These are phyloP conservation scores for Acacia concinna DNA, from an alignment of 331 rosid species.

Conservation along the genomic window DNA sequence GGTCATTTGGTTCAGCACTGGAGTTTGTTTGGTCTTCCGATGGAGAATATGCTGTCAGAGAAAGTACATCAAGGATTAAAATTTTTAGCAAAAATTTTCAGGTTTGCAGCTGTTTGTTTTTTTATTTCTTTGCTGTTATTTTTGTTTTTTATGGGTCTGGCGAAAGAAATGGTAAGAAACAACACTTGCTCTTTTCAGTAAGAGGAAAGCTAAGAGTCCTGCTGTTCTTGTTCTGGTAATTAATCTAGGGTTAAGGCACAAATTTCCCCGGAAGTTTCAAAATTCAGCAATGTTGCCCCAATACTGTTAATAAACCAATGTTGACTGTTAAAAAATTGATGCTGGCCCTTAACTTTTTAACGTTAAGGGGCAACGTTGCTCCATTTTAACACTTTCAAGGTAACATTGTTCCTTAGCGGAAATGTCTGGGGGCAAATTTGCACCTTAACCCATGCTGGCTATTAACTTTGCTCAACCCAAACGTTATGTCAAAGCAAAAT, in stretches of 20 bases:
- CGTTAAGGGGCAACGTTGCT: too few relatives aligned
- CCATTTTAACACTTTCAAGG: too few relatives aligned
- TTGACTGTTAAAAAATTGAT: too few relatives aligned
- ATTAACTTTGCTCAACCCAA: constrained; percentile 19
- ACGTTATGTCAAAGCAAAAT: constrained; percentile 18
- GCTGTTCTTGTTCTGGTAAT: constrained; percentile 16
- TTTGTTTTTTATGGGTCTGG: constrained; percentile 1
- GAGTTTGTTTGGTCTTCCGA: constrained; percentile 96
- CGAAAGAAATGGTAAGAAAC: constrained; percentile 11
- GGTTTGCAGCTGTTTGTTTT: constrained; percentile 44
- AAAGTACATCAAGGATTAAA: constrained; percentile 94
- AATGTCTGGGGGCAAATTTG: too few relatives aligned
- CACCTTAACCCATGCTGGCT: too few relatives aligned
- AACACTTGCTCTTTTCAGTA: constrained; percentile 18
- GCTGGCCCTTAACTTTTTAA: too few relatives aligned
- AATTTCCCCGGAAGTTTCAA: too few relatives aligned
- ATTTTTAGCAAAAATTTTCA: constrained; percentile 90
- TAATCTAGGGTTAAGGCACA: too few relatives aligned
- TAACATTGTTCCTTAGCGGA: too few relatives aligned
- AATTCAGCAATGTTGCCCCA: too few relatives aligned
- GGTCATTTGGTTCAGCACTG: constrained; percentile 98
- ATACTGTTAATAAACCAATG: too few relatives aligned
- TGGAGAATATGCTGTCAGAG: constrained; percentile 96
- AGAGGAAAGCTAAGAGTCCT: not conserved
- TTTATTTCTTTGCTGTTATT: constrained; percentile 1